phyloP scores from a whole-genome alignment of 108 stramenopile species.

The Schizochytrium sp. region DNA sequence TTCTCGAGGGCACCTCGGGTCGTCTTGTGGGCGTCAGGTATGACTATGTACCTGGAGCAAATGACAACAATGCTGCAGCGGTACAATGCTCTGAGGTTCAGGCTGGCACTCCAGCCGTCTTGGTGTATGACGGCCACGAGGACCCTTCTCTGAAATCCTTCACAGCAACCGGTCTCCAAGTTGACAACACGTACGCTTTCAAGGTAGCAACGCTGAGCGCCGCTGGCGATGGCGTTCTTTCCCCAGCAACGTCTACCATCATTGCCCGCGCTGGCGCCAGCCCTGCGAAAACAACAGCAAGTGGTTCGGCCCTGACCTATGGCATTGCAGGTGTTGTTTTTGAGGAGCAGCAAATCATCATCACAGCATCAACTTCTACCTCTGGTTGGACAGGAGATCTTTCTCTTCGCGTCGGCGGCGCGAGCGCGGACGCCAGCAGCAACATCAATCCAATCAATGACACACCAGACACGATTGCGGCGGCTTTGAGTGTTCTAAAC shows the following conservation, averaged over 20 bases:
- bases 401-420: slow-evolving; percentile 43
- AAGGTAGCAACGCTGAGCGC: slow-evolving; percentile 65
- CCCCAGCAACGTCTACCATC: slow-evolving; percentile 52
- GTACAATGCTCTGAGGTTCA: slow-evolving; percentile 44
- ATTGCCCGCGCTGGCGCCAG: slow-evolving; percentile 62
- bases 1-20: slow-evolving; percentile 31
- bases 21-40: background rate
- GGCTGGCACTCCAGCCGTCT: slow-evolving; percentile 54
- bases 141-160: slow-evolving; percentile 36
- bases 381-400: background rate
- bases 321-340: slow-evolving; percentile 69
- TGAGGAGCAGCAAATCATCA: slow-evolving; percentile 58
- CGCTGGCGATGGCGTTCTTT: slow-evolving; percentile 58
- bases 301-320: slow-evolving; percentile 49
- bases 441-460: background rate
- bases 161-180: slow-evolving; percentile 38
- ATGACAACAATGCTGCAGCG: background rate
- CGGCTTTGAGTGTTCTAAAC: background rate
- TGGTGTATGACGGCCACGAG: slow-evolving; percentile 64
- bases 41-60: slow-evolving; percentile 15
- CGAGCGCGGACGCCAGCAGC: slow-evolving; percentile 31
- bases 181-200: slow-evolving; percentile 65
- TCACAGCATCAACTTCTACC: slow-evolving; percentile 22
- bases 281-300: slow-evolving; percentile 57
- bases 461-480: background rate